These are phyloP conservation scores for Myxozyma kluyveri DNA, from an alignment of 805 yeast species.

Conservation along the genomic window DNA sequence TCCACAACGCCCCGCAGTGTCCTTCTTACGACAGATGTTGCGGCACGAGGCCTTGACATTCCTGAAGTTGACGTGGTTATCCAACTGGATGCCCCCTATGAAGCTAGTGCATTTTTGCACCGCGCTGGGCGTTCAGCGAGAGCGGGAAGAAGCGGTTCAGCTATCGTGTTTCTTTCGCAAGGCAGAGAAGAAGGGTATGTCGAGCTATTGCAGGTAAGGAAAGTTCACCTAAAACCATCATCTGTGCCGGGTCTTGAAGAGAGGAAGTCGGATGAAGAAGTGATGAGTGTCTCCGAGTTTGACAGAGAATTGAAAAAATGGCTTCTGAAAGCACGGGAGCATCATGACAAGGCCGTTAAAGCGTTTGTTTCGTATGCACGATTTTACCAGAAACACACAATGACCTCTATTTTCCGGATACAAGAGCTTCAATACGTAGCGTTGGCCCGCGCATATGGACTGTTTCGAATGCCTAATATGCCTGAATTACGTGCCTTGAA, in stretches of 20 bases:
- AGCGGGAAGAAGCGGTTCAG: constrained; percentile 80
- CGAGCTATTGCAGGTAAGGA: constrained; percentile 73
- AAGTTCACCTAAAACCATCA: constrained; percentile 44
- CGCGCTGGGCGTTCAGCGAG: constrained; percentile 95
- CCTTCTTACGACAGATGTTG: constrained; percentile 93
- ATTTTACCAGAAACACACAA: constrained; percentile 83
- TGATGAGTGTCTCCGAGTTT: not conserved
- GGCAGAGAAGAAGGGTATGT: constrained; percentile 81
- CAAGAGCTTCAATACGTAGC: constrained; percentile 68
- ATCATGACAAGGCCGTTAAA: constrained; percentile 73
- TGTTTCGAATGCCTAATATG: constrained; percentile 86
- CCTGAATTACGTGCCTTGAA: constrained; percentile 62
- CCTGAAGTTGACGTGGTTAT: constrained; percentile 91
- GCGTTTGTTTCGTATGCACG: constrained; percentile 80
- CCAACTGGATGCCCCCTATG: constrained; percentile 94
- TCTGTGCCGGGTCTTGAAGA: constrained; percentile 1
- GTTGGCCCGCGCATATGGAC: constrained; percentile 72
- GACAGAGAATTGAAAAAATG: constrained; percentile 44
- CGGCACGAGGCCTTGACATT: constrained; percentile 94
- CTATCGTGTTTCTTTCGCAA: constrained; percentile 65
- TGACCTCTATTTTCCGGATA: constrained; percentile 80
- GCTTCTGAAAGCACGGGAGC: constrained; percentile 68
- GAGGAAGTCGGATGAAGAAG: constrained; percentile 28
- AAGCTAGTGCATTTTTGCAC: constrained; percentile 86
- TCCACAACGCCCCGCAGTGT: constrained; percentile 41